Evolutionary conservation across 495 filamentous ascomycete genomes (phyloP).

Genomic region (Hypoxylon lienhwacheense): DNA sequence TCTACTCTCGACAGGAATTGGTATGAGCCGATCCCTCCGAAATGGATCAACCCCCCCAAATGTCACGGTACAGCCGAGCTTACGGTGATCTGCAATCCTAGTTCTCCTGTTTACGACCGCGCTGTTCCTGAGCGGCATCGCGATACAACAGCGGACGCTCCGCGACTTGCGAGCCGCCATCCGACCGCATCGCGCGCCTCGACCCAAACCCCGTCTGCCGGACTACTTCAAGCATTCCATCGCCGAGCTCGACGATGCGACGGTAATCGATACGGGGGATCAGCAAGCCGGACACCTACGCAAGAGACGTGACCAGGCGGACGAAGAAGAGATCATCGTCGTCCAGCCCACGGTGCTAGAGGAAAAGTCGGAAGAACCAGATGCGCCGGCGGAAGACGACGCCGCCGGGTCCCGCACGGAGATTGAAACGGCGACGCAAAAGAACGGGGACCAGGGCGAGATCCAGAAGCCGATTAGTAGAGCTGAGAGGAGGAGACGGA

Average conservation of each 20-base stretch:
- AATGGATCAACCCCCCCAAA: neutral
- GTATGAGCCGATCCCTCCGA: conserved; percentile 40
- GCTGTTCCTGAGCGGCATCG: conserved; percentile 57
- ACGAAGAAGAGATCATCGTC: conserved; percentile 32
- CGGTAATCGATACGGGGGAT: conserved; percentile 37
- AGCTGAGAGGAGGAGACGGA: conserved; percentile 51
- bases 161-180: conserved; percentile 54
- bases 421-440: neutral
- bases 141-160: conserved; percentile 57
- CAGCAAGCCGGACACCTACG: conserved; percentile 3
- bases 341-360: conserved; percentile 38
- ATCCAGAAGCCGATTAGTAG: conserved; percentile 46
- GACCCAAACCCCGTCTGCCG: conserved; percentile 48
- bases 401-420: conserved; percentile 12
- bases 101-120: conserved; percentile 55
- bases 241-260: conserved; percentile 45
- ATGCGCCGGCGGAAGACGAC: conserved; percentile 16
- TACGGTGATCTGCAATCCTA: conserved; percentile 28
- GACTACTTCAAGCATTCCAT: conserved; percentile 37
- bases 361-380: conserved; percentile 20
- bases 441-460: conserved; percentile 14
- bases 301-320: neutral
- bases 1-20: conserved; percentile 50
- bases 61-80: neutral
- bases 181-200: conserved; percentile 37